Conservation (phyloP, 2,329 filamentous ascomycete species). For the Cladosporium sp. region DNA sequence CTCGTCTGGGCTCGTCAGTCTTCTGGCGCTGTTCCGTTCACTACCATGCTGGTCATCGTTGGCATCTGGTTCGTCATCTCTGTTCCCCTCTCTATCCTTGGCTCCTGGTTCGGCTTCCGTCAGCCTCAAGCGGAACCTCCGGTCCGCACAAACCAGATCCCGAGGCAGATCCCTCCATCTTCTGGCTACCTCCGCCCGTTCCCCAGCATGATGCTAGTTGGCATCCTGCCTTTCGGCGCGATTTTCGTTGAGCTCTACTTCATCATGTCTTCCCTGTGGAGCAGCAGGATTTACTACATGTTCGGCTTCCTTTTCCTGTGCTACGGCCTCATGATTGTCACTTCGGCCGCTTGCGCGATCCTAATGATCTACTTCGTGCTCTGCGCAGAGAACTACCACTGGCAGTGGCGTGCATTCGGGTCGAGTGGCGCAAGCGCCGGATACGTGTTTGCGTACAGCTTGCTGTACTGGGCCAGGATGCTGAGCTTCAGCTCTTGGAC, state of each 20-base stretch:
- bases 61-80: slow-evolving; percentile 97
- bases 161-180: slow-evolving; percentile 84
- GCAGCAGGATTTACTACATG: slow-evolving; percentile 99
- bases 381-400: slow-evolving; percentile 95
- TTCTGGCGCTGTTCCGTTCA: slow-evolving; percentile 90
- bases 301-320: slow-evolving; percentile 98
- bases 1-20: slow-evolving; percentile 93
- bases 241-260: slow-evolving; percentile 99
- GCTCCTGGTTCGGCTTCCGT: slow-evolving; percentile 91
- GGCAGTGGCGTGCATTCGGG: slow-evolving; percentile 95
- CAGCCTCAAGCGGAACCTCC: slow-evolving; percentile 63
- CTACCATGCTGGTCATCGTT: slow-evolving; percentile 90
- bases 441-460: slow-evolving; percentile 86
- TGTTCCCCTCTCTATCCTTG: slow-evolving; percentile 80
- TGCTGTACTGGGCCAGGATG: slow-evolving; percentile 86
- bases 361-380: slow-evolving; percentile 94
- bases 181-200: slow-evolving; percentile 77
- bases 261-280: slow-evolving; percentile 99
- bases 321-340: slow-evolving; percentile 95
- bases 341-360: slow-evolving; percentile 84
- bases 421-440: slow-evolving; percentile 83
- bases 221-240: slow-evolving; percentile 86
- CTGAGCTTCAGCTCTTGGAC: slow-evolving; percentile 78
- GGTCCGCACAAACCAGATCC: slow-evolving; percentile 95
- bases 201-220: slow-evolving; percentile 86